A percentile compares a stretch with the other conserved stretches of the same genome.
Conservation (phyloP, 2,329 filamentous ascomycete genomes). For the Emydomyces testavorans region DNA sequence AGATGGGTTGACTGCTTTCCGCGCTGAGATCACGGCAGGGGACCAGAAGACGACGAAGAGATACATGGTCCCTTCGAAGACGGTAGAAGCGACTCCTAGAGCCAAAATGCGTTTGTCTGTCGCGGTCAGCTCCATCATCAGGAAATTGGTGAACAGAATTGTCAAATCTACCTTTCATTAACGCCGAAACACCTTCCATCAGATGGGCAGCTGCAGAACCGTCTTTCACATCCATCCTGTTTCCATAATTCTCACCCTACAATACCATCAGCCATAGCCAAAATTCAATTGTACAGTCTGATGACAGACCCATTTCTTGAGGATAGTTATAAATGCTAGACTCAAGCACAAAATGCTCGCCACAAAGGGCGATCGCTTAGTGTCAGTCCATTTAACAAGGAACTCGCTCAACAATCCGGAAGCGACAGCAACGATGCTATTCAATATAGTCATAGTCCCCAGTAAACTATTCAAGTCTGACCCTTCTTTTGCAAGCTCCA, state of each 20-base stretch:
- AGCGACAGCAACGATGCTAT: slow-evolving; percentile 45
- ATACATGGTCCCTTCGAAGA: slow-evolving; percentile 53
- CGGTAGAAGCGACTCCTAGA: slow-evolving; percentile 39
- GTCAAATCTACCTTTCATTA: neutral
- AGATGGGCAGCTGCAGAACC: slow-evolving; percentile 4
- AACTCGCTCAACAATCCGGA: slow-evolving; percentile 44
- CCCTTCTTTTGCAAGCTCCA: slow-evolving; percentile 35
- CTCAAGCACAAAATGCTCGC: slow-evolving; percentile 26
- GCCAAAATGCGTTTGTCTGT: slow-evolving; percentile 41
- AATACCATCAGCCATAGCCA: neutral
- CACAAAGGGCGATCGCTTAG: slow-evolving; percentile 45
- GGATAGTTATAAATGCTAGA: slow-evolving; percentile 13
- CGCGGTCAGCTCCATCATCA: neutral
- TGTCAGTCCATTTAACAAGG: slow-evolving; percentile 39
- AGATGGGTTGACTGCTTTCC: slow-evolving; percentile 16
- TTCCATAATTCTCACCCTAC: slow-evolving; percentile 15
- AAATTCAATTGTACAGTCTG: neutral
- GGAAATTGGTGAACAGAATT: neutral
- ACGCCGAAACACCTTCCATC: slow-evolving; percentile 5
- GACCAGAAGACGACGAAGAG: slow-evolving; percentile 55
- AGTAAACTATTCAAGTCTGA: slow-evolving; percentile 42
- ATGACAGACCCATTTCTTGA: slow-evolving; percentile 14
- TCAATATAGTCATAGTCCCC: slow-evolving; percentile 43
- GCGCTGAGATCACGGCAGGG: slow-evolving; percentile 41
- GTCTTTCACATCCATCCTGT: neutral